These are phyloP conservation scores for Aureobasidium subglaciale DNA, from an alignment of 2,329 filamentous ascomycete genomes.

Conservation along the genomic window DNA sequence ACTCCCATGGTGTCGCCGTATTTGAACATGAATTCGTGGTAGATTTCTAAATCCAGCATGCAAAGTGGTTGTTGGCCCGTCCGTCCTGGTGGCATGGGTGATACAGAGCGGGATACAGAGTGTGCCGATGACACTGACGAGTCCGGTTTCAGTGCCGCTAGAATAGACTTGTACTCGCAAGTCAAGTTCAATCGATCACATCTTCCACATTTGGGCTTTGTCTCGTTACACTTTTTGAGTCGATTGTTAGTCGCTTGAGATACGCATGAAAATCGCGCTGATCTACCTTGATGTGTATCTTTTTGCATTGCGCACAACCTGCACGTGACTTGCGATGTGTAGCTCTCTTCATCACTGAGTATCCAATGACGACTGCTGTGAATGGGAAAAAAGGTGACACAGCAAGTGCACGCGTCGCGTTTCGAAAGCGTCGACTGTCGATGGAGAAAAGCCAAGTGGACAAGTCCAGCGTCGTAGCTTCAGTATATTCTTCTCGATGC, in stretches of 20 bases:
- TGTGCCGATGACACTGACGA: neutral
- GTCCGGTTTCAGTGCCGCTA: neutral
- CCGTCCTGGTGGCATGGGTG: neutral
- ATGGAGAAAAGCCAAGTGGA: too few species aligned
- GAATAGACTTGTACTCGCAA: neutral
- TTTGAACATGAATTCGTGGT: neutral
- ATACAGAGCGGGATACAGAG: neutral
- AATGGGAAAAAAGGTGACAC: too few species aligned
- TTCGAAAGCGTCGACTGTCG: too few species aligned
- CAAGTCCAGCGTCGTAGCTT: too few species aligned
- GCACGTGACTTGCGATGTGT: constrained; percentile 33
- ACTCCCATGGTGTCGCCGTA: neutral
- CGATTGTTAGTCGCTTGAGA: neutral
- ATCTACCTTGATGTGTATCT: constrained; percentile 32
- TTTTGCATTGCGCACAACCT: constrained; percentile 33
- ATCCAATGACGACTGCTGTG: too few species aligned
- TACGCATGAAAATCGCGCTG: too few species aligned
- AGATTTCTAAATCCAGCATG: neutral
- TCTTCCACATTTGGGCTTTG: neutral
- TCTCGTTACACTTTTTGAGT: neutral
- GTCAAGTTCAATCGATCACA: neutral
- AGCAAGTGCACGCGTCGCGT: too few species aligned
- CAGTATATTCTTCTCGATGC: too few species aligned
- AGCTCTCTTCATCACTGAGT: neutral
- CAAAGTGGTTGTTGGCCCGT: neutral